Evolutionary conservation across 2,329 filamentous ascomycete genomes (phyloP), one percentile per base, ranked within the genome.

Genomic region (Bipolaris gigantea): DNA sequence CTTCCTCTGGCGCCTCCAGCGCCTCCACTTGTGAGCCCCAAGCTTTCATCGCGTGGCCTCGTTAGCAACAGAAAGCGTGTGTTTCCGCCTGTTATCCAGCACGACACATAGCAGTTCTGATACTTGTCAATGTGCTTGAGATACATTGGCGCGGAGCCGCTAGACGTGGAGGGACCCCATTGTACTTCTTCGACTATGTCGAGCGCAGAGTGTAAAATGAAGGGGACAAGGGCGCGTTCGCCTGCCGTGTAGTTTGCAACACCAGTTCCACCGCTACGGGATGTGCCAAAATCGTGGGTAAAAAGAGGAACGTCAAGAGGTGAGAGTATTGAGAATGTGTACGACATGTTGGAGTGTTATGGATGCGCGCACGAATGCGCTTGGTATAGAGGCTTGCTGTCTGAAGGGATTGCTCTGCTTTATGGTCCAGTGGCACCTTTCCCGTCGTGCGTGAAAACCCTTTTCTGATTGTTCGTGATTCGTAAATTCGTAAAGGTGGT

Each of bases 251-350:
- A 97, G 71, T 90, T 89, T 57, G 93, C 85, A 73, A 92, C 82
- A 65, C 94, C 94, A 80, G 97, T 94, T 73, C 93, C 93, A 77
- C 93, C 92, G 67, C 92, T 89, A 76, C 97, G 97, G 36, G 91
- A 96, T 35, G 93, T 97, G 67, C 94, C 94, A 74, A 99, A 99
- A 73, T 96, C 92, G 76, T 95, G 86, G 78, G 96, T 93, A 79
- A 97, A 99, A 64, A 99, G 85, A 32, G 94, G 93, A 72, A 93
- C 95, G 80, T 99, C 94, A 67, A 91, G 90, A 19, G 92, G 95
- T 71, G 92, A 94, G 75, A 99, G 86, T 65, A 99, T 96, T 72
- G 90, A 90, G 78, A 99, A 97, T 81, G 97, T 97, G 83, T 97
- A 99, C 56, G 92, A 97, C 94, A 97, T 97, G 42, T 32, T 25